Evolutionary conservation across 2,329 filamentous ascomycete genomes (phyloP).

Genomic region (Xylariaceae sp.): DNA sequence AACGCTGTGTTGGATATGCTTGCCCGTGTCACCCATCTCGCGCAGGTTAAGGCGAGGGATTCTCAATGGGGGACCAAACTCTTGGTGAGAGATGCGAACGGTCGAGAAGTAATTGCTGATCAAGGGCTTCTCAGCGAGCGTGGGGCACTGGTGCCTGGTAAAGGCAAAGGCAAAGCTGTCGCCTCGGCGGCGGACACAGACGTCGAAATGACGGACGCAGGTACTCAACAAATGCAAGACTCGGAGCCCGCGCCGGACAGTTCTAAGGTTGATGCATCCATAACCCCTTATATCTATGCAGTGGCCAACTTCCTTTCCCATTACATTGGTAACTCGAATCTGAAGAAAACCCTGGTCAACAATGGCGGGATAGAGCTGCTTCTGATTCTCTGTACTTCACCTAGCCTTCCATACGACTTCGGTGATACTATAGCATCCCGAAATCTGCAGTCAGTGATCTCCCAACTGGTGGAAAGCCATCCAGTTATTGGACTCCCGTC

Average conservation of each 20-base stretch:
- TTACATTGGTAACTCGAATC: conserved; percentile 73
- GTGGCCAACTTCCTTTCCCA: conserved; percentile 73
- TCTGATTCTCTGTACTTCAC: conserved; percentile 80
- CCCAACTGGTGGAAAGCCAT: conserved; percentile 77
- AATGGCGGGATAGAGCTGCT: conserved; percentile 81
- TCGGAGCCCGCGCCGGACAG: conserved; percentile 18
- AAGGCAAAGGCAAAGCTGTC: conserved; percentile 43
- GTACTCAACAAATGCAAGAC: conserved; percentile 27
- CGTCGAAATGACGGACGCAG: conserved; percentile 67
- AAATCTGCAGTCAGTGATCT: conserved; percentile 73
- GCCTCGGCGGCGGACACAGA: conserved; percentile 48
- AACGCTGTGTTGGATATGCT: conserved; percentile 90
- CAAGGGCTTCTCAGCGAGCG: conserved; percentile 39
- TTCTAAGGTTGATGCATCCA: conserved; percentile 39
- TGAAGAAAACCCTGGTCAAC: conserved; percentile 76
- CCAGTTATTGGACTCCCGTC: conserved; percentile 82
- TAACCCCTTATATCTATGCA: conserved; percentile 74
- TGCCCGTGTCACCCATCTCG: conserved; percentile 75
- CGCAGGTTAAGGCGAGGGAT: conserved; percentile 67
- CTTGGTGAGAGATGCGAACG: conserved; percentile 62
- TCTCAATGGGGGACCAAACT: conserved; percentile 80
- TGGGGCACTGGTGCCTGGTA: conserved; percentile 27
- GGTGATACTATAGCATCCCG: conserved; percentile 68
- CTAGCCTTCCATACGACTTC: conserved; percentile 76
- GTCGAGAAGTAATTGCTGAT: conserved; percentile 61